Evolutionary conservation across 2,329 filamentous ascomycete genomes (phyloP).

Genomic region (Cadophora sp.): DNA sequence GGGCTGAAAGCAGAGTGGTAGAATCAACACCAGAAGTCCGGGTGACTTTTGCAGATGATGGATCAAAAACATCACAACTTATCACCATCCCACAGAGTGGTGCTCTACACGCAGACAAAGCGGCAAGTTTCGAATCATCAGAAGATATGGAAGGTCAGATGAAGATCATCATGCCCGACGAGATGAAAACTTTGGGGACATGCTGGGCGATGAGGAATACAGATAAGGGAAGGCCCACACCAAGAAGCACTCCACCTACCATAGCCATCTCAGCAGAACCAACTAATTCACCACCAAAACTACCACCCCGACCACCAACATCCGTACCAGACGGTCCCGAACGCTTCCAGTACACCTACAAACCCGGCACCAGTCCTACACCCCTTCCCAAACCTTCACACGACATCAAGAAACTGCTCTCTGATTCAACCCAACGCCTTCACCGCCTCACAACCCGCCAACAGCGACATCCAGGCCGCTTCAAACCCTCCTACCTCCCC

Average conservation of each 20-base stretch:
- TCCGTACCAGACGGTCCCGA: constrained; percentile 24
- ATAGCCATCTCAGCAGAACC: constrained; percentile 16
- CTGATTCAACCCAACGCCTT: constrained; percentile 26
- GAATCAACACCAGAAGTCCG: constrained; percentile 15
- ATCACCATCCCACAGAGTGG: constrained; percentile 1
- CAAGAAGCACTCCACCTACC: constrained; percentile 10
- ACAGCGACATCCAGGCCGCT: constrained; percentile 29
- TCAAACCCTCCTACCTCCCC: constrained; percentile 34
- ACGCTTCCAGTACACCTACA: constrained; percentile 26
- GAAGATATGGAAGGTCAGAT: constrained; percentile 26
- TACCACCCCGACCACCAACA: background rate
- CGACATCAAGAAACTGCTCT: constrained; percentile 23
- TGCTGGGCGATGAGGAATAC: constrained; percentile 16
- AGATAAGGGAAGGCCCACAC: background rate
- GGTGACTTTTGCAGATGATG: constrained; percentile 12
- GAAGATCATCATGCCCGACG: constrained; percentile 19
- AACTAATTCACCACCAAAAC: background rate
- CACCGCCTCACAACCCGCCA: constrained; percentile 27
- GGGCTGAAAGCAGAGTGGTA: background rate
- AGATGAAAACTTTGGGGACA: constrained; percentile 17
- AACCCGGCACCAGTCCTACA: constrained; percentile 9
- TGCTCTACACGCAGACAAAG: background rate
- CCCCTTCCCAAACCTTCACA: constrained; percentile 5
- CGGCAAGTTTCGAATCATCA: constrained; percentile 25
- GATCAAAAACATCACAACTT: background rate